Percentiles rank a stretch among this genome's conserved stretches.
These are phyloP conservation scores for Boletus subcaerulescens DNA, from an alignment of 768 basidiomycete species.

Conservation along the genomic window DNA sequence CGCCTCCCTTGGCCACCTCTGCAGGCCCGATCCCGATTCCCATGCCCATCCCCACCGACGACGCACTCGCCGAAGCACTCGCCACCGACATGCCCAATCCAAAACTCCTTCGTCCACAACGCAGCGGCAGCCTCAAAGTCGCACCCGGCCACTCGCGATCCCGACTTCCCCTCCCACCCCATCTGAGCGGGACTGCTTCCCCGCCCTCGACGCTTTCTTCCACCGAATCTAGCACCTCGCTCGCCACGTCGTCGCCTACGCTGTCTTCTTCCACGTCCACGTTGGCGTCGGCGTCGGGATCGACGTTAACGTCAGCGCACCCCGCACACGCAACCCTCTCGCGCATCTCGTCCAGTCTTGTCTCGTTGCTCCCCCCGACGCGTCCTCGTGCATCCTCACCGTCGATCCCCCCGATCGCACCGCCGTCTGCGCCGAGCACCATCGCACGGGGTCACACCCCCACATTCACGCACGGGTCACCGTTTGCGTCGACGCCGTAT, in stretches of 20 bases:
- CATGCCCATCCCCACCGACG: slow-evolving; percentile 33
- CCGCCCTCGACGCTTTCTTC: slow-evolving; percentile 24
- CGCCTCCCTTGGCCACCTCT: not conserved
- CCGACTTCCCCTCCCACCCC: slow-evolving; percentile 21
- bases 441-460: slow-evolving; percentile 16
- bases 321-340: slow-evolving; percentile 40
- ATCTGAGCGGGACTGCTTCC: slow-evolving; percentile 21
- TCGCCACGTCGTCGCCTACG: slow-evolving; percentile 7
- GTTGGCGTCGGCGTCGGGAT: not conserved
- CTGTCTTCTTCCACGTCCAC: not conserved
- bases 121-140: slow-evolving; percentile 13
- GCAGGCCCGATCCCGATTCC: slow-evolving; percentile 34
- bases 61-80: slow-evolving; percentile 38
- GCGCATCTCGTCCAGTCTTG: slow-evolving; percentile 47
- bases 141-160: slow-evolving; percentile 3
- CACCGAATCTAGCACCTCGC: slow-evolving; percentile 13
- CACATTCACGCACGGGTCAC: slow-evolving; percentile 43
- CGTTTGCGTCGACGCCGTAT: slow-evolving; percentile 47
- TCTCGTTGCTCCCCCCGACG: slow-evolving; percentile 42
- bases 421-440: slow-evolving; percentile 12
- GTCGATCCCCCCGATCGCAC: slow-evolving; percentile 1
- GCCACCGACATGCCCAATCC: slow-evolving; percentile 27
- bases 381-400: slow-evolving; percentile 9
- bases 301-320: not conserved
- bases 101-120: slow-evolving; percentile 2